phyloP scores from a whole-genome alignment of 768 basidiomycete species.

The Rhodotorula diobovata region DNA sequence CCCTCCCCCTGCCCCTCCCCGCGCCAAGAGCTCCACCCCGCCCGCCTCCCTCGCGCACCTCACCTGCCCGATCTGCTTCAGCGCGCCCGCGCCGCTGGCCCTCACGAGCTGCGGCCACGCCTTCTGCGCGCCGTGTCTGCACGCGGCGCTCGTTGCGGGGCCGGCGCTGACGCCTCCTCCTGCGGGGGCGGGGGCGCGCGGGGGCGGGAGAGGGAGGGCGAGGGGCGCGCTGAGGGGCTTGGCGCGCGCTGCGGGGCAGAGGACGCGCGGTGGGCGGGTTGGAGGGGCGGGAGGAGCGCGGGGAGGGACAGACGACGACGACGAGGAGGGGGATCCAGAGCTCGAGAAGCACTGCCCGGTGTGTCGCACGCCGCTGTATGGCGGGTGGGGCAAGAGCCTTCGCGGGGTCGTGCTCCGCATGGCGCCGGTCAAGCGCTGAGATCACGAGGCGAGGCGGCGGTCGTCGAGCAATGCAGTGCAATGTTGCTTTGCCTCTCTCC shows the following conservation, averaged over 20 bases:
- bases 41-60: conserved; percentile 28
- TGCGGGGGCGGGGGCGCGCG: not conserved
- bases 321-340: conserved; percentile 24
- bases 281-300: not conserved
- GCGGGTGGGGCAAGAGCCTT: conserved; percentile 38
- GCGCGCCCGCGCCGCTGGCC: conserved; percentile 35
- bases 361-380: conserved; percentile 32
- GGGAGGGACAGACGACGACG: conserved; percentile 2
- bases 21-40: not conserved
- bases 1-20: not conserved
- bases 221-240: not conserved
- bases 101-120: conserved; percentile 38
- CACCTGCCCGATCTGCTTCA: conserved; percentile 39
- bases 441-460: too few relatives aligned
- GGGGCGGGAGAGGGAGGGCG: not conserved
- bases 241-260: not conserved
- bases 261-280: too few relatives aligned
- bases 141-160: conserved; percentile 36
- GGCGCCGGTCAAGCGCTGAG: conserved; percentile 19
- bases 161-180: conserved; percentile 34
- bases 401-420: conserved; percentile 35
- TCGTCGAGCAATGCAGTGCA: too few relatives aligned
- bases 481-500: too few relatives aligned
- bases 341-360: conserved; percentile 38
- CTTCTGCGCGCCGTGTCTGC: conserved; percentile 39